These are phyloP conservation scores for Syzygium jambos DNA, from an alignment of 345 rosid genomes.

Conservation along the genomic window DNA sequence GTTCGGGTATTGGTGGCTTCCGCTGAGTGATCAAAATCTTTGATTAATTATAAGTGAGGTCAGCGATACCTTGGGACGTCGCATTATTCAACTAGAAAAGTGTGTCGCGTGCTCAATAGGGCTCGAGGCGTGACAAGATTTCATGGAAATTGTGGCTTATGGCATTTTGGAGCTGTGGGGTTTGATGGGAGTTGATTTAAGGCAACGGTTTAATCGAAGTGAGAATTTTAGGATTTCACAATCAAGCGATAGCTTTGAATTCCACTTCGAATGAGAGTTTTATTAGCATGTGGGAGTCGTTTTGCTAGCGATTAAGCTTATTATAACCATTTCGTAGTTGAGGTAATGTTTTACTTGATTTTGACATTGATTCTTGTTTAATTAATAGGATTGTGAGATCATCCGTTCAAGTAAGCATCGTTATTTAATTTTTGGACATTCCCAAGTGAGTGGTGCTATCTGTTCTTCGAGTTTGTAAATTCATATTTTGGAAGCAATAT, in stretches of 20 bases:
- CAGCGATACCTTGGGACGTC: too few relatives aligned
- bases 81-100: too few relatives aligned
- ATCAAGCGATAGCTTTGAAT: too few relatives aligned
- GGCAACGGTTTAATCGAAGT: neutral
- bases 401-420: neutral
- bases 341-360: too few relatives aligned
- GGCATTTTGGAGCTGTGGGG: neutral
- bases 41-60: too few relatives aligned
- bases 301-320: neutral
- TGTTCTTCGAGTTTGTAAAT: neutral
- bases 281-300: rapidly evolving
- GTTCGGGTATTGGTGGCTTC: too few relatives aligned
- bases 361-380: neutral
- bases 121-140: too few relatives aligned
- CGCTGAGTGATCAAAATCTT: too few relatives aligned
- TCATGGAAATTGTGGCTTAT: too few relatives aligned
- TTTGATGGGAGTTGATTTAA: neutral
- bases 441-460: neutral
- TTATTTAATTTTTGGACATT: too few relatives aligned
- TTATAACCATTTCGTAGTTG: neutral
- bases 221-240: neutral
- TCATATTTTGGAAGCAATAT: neutral
- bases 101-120: too few relatives aligned
- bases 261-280: neutral
- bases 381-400: neutral